Evolutionary conservation across 352 stramenopile genomes (phyloP).

Genomic region (Halophytophthora polymorphica): DNA sequence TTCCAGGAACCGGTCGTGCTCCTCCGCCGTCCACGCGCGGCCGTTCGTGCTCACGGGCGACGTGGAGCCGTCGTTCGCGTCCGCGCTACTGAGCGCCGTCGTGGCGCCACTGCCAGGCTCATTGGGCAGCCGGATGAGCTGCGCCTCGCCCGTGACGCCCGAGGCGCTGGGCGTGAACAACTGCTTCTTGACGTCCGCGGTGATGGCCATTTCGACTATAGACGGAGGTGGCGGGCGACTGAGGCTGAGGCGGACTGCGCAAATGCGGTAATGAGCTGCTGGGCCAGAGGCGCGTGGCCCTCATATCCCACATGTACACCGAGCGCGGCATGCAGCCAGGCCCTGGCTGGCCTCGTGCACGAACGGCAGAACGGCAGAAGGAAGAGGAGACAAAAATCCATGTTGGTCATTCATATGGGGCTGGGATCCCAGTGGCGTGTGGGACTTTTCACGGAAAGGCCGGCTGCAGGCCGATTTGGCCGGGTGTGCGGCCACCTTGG

Average conservation of each 20-base stretch:
- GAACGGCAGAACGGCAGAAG: no score
- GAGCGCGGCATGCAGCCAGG: conserved; percentile 3
- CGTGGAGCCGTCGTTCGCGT: conserved; percentile 10
- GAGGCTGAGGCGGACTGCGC: conserved; percentile 5
- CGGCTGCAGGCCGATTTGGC: no score
- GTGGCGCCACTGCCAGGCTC: conserved; percentile 5
- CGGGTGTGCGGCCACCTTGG: no score
- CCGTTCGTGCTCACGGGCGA: conserved; percentile 26
- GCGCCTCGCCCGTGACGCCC: conserved; percentile 5
- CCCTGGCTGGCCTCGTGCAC: no score
- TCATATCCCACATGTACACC: no score
- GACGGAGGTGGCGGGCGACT: neutral
- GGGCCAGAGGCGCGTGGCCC: no score
- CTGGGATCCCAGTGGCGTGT: no score
- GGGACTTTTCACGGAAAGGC: no score
- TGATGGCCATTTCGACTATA: conserved; percentile 33
- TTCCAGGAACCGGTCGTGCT: conserved; percentile 61
- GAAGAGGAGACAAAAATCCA: no score
- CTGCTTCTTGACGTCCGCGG: conserved; percentile 46
- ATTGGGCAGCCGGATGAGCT: conserved; percentile 35
- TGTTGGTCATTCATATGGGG: no score
- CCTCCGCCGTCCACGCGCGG: conserved; percentile 36
- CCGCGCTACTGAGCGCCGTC: conserved; percentile 4
- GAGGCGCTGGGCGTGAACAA: conserved; percentile 26
- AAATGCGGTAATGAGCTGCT: conserved; percentile 28